phyloP scores from a whole-genome alignment of 495 filamentous ascomycete species.

The Lindgomyces ingoldianus region DNA sequence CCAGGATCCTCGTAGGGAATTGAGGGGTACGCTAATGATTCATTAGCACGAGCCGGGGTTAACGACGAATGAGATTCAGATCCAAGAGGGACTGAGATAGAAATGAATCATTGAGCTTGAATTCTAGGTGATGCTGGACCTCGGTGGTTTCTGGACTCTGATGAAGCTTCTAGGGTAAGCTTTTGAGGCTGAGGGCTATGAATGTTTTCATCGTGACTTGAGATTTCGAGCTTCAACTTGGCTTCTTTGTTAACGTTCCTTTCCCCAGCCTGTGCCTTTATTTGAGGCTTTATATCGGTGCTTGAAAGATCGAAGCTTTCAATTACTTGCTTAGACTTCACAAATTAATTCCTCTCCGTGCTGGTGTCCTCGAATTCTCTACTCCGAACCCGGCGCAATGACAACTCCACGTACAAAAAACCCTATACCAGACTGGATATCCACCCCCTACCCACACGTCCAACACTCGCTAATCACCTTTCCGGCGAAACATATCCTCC shows the following conservation, averaged over 20 bases:
- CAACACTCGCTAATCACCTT: slow-evolving; percentile 36
- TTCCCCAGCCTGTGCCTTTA: too few relatives aligned
- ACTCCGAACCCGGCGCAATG: too few relatives aligned
- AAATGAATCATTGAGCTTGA: slow-evolving; percentile 3
- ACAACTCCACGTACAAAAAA: slow-evolving; percentile 35
- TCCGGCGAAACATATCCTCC: slow-evolving; percentile 39
- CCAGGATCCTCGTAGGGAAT: slow-evolving; percentile 1
- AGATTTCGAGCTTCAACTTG: too few relatives aligned
- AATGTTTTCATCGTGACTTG: too few relatives aligned
- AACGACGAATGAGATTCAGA: background rate
- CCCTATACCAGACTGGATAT: slow-evolving; percentile 34
- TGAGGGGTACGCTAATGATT: slow-evolving; percentile 3
- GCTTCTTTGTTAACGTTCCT: too few relatives aligned
- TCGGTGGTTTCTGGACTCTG: background rate
- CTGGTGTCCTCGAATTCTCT: too few relatives aligned
- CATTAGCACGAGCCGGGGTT: slow-evolving; percentile 1
- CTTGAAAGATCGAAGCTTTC: too few relatives aligned
- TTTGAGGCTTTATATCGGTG: too few relatives aligned
- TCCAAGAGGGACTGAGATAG: background rate
- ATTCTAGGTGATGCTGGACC: background rate
- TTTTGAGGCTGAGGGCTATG: too few relatives aligned
- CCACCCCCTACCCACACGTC: slow-evolving; percentile 36
- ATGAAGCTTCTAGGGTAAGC: background rate
- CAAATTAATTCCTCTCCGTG: too few relatives aligned
- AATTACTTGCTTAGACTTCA: too few relatives aligned